Evolutionary conservation across 1,139 yeast species (phyloP).

Genomic region (Pichia sp.): DNA sequence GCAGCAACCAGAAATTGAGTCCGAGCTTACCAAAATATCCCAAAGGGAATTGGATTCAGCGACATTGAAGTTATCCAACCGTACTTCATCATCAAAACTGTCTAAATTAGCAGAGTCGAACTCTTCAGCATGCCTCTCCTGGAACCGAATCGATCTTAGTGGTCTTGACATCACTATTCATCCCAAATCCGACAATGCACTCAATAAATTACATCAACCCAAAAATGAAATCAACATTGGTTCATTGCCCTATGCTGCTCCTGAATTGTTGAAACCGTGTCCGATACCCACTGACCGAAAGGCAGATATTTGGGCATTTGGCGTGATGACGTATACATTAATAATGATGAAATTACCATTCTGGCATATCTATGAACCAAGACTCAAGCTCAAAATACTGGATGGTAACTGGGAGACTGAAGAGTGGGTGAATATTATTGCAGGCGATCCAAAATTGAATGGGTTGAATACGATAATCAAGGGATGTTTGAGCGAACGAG

Average conservation of each 20-base stretch:
- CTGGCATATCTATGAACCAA: constrained; percentile 73
- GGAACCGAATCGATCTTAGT: too few species aligned
- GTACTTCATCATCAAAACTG: neutral
- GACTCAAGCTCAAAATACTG: constrained; percentile 64
- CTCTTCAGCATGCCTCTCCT: too few species aligned
- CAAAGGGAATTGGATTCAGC: too few species aligned
- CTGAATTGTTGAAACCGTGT: constrained; percentile 63
- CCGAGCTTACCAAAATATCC: constrained; percentile 1
- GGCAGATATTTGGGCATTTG: constrained; percentile 89
- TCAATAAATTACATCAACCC: too few species aligned
- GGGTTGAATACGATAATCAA: constrained; percentile 3
- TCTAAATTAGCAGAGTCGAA: neutral
- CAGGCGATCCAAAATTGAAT: neutral
- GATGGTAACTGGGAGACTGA: constrained; percentile 52
- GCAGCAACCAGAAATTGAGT: neutral
- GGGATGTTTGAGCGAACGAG: constrained; percentile 20
- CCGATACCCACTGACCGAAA: constrained; percentile 60
- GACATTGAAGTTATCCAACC: too few species aligned
- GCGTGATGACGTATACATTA: constrained; percentile 70
- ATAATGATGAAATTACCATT: constrained; percentile 73
- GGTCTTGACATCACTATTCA: too few species aligned
- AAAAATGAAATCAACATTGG: constrained; percentile 53
- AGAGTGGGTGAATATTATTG: constrained; percentile 13
- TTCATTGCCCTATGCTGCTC: constrained; percentile 87
- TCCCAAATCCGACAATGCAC: too few species aligned